Evolutionary conservation across 768 basidiomycete species (phyloP).

Genomic region (Auricularia sp.): DNA sequence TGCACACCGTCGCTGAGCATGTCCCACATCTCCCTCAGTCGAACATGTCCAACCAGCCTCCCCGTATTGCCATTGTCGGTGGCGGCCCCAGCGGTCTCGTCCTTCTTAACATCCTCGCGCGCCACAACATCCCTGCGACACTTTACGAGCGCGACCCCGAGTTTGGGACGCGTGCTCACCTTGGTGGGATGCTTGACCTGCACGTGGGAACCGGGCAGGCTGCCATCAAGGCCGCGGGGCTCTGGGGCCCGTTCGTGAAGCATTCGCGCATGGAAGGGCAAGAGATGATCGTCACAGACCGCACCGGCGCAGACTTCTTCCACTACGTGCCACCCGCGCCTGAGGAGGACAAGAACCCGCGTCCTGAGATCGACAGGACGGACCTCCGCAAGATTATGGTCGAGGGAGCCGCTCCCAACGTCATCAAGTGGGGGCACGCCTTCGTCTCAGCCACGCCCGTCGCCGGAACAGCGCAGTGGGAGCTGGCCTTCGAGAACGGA

Average conservation of each 20-base stretch:
- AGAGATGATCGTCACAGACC: conserved; percentile 14
- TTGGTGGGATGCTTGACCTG: conserved; percentile 18
- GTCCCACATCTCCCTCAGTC: no score
- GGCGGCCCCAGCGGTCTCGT: conserved; percentile 4
- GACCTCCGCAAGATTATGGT: conserved; percentile 9
- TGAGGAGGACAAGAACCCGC: background rate
- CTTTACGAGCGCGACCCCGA: background rate
- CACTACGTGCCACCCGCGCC: background rate
- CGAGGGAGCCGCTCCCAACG: conserved; percentile 8
- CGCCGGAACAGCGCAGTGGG: background rate
- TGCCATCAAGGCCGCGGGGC: conserved; percentile 13
- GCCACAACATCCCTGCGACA: background rate
- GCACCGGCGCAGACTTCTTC: background rate
- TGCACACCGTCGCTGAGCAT: no score
- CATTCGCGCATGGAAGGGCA: conserved; percentile 14
- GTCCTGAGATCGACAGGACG: background rate
- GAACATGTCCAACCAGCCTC: background rate
- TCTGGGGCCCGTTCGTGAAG: conserved; percentile 14
- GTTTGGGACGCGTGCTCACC: background rate
- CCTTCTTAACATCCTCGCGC: background rate
- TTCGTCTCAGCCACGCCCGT: background rate
- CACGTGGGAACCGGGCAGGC: conserved; percentile 17
- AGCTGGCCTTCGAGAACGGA: background rate
- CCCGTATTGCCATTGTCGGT: conserved; percentile 13
- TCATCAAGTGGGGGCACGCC: conserved; percentile 6